Conservation (phyloP, 208 protist genomes). For the Leptomonas pyrrhocoris region DNA sequence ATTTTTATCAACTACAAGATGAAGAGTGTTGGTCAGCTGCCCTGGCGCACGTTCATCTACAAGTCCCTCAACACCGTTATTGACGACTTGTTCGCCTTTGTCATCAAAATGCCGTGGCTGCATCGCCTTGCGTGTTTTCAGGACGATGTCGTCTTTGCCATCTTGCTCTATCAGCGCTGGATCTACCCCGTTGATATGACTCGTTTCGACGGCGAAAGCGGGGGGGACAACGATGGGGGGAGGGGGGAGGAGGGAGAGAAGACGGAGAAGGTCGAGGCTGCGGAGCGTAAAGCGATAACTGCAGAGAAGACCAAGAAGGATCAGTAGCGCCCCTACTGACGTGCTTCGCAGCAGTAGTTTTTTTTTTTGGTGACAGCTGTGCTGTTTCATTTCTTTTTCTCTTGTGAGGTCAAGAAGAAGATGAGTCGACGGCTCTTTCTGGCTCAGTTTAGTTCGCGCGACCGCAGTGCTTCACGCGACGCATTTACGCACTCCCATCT, state of each 20-base stretch:
- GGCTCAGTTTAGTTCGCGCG: too few species aligned
- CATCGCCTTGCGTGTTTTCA: constrained; percentile 98
- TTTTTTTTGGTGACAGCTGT: neutral
- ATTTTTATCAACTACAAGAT: constrained; percentile 99
- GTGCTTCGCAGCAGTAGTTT: neutral
- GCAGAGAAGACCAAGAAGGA: constrained; percentile 34
- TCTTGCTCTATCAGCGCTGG: constrained; percentile 98
- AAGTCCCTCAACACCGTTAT: constrained; percentile 98
- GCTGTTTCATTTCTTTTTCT: too few species aligned
- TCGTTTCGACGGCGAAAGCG: constrained; percentile 56
- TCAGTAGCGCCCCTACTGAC: constrained; percentile 19
- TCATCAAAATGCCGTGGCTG: constrained; percentile 98
- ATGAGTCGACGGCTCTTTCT: too few species aligned
- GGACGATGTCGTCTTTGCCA: constrained; percentile 98
- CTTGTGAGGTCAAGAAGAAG: too few species aligned
- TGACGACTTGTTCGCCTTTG: constrained; percentile 99
- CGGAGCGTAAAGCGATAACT: neutral
- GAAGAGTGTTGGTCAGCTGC: constrained; percentile 98
- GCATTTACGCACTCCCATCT: too few species aligned
- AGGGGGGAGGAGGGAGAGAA: constrained; percentile 7
- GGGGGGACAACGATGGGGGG: constrained; percentile 20
- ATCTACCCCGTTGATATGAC: constrained; percentile 97
- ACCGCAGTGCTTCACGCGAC: too few species aligned
- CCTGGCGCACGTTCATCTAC: constrained; percentile 98
- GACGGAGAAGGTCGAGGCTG: neutral